phyloP scores from a whole-genome alignment of 441 rosid species.

The Eruca vesicaria region DNA sequence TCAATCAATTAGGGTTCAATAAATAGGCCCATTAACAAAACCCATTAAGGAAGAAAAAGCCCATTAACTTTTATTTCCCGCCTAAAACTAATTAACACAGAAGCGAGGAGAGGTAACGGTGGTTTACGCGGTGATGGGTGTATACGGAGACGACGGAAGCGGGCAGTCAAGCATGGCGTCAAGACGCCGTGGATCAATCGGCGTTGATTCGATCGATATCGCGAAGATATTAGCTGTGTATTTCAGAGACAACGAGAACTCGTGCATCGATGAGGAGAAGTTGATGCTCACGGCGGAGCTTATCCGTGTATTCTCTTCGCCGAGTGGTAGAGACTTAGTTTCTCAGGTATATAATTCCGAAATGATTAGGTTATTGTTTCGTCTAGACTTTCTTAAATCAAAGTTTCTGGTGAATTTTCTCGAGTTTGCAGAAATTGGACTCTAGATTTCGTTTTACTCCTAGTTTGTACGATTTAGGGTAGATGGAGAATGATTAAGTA shows the following conservation, averaged over 20 bases:
- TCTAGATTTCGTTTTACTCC: background rate
- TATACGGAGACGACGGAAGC: slow-evolving; percentile 38
- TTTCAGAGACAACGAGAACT: slow-evolving; percentile 59
- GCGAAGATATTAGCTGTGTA: slow-evolving; percentile 51
- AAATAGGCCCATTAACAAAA: slow-evolving; percentile 15
- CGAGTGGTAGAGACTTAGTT: slow-evolving; percentile 50
- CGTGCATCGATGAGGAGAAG: slow-evolving; percentile 49
- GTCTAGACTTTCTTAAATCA: background rate
- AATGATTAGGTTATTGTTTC: background rate
- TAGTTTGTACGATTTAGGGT: background rate
- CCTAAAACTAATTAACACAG: slow-evolving; percentile 24
- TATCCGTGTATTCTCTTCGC: slow-evolving; percentile 63
- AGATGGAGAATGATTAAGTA: background rate
- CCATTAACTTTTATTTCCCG: slow-evolving; percentile 28
- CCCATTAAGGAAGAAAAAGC: background rate
- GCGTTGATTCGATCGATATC: slow-evolving; percentile 40
- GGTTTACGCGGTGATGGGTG: slow-evolving; percentile 20
- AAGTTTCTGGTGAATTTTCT: background rate
- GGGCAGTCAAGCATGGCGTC: slow-evolving; percentile 20
- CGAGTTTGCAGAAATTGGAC: background rate
- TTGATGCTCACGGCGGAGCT: slow-evolving; percentile 58
- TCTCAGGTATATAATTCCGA: slow-evolving; percentile 53
- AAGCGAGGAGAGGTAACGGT: background rate
- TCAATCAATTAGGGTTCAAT: background rate
- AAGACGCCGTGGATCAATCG: slow-evolving; percentile 29